Evolutionary conservation across 495 filamentous ascomycete species (phyloP).

Genomic region (Pseudotulostoma volvatum): DNA sequence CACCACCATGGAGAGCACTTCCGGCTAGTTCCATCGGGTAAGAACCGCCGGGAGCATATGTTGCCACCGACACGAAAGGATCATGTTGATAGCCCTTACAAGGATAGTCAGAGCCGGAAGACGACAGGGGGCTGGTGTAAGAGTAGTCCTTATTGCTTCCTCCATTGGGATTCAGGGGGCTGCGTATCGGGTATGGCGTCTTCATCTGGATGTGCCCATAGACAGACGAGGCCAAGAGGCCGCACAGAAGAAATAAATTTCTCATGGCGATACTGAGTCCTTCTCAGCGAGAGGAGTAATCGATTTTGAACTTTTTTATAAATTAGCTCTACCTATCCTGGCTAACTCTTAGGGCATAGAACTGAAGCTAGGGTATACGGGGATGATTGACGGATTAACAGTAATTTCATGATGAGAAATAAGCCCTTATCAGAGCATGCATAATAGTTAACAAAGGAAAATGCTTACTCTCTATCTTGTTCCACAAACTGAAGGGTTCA

Average conservation of each 20-base stretch:
- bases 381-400: too few relatives aligned
- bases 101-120: slow-evolving; percentile 29
- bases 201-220: slow-evolving; percentile 32
- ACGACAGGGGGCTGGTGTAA: slow-evolving; percentile 30
- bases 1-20: slow-evolving; percentile 64
- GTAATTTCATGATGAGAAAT: too few relatives aligned
- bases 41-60: slow-evolving; percentile 23
- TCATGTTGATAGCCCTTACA: slow-evolving; percentile 38
- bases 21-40: slow-evolving; percentile 27
- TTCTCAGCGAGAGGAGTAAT: too few relatives aligned
- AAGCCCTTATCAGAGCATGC: too few relatives aligned
- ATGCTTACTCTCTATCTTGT: too few relatives aligned
- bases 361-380: too few relatives aligned
- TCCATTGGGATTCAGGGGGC: slow-evolving; percentile 24
- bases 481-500: too few relatives aligned
- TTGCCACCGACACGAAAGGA: slow-evolving; percentile 26
- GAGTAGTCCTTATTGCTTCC: slow-evolving; percentile 29
- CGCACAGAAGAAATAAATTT: slow-evolving; percentile 14
- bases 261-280: too few relatives aligned
- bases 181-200: slow-evolving; percentile 30
- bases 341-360: too few relatives aligned
- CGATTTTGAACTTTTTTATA: too few relatives aligned
- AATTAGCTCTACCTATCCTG: too few relatives aligned
- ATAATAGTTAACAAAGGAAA: too few relatives aligned
- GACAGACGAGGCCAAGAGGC: slow-evolving; percentile 22